phyloP scores from a whole-genome alignment of 305 asterid genomes.

The Plantago lanceolata region DNA sequence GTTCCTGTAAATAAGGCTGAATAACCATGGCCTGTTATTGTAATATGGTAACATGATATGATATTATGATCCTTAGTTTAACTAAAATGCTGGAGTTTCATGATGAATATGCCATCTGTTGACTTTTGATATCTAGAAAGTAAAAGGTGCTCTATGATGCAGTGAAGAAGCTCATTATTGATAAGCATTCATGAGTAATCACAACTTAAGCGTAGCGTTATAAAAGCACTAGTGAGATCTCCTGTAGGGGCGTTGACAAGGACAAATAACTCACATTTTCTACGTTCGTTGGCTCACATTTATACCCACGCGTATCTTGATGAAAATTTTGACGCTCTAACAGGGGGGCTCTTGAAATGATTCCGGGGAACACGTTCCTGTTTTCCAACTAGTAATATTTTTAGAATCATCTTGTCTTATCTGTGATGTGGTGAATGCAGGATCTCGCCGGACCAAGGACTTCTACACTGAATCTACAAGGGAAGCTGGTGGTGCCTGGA shows the following conservation, averaged over 20 bases:
- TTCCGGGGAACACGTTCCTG: neutral
- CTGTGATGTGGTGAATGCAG: conserved; percentile 43
- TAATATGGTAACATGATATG: too few species aligned
- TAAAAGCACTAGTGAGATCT: neutral
- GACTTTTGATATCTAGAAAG: too few species aligned
- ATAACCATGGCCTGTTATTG: too few species aligned
- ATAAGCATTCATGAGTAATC: too few species aligned
- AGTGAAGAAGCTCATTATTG: too few species aligned
- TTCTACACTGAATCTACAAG: conserved; percentile 46
- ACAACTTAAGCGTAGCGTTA: too few species aligned
- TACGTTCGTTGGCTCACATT: neutral
- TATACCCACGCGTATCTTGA: neutral
- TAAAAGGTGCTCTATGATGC: too few species aligned
- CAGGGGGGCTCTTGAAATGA: neutral
- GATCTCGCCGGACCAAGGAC: conserved; percentile 49
- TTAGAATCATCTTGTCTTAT: conserved; percentile 13
- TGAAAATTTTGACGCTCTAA: neutral
- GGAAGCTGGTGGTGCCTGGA: conserved; percentile 84
- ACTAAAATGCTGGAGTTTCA: too few species aligned
- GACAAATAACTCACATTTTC: neutral
- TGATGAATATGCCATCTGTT: too few species aligned
- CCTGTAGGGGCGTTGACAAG: neutral
- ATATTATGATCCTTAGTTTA: too few species aligned
- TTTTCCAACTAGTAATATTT: neutral
- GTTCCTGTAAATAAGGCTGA: too few species aligned